Conservation (phyloP, 106 monocot genomes). For the Iris macrosiphon region DNA sequence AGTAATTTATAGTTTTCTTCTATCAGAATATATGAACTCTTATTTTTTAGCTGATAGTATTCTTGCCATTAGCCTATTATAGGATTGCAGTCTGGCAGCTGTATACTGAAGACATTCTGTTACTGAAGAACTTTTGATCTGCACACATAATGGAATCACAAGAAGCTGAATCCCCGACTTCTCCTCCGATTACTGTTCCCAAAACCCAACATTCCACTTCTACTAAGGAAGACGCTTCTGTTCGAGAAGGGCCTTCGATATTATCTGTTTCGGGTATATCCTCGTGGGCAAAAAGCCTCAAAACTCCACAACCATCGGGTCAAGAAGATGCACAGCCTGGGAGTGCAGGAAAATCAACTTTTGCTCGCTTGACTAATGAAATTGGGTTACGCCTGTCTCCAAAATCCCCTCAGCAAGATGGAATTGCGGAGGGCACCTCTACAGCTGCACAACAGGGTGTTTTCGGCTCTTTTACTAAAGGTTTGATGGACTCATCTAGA, state of each 20-base stretch:
- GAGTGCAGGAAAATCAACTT: slow-evolving; percentile 63
- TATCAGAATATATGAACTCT: too few relatives aligned
- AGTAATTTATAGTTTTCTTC: too few relatives aligned
- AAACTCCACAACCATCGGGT: slow-evolving; percentile 46
- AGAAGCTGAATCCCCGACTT: slow-evolving; percentile 4
- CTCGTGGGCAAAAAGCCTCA: slow-evolving; percentile 83
- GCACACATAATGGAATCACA: slow-evolving; percentile 9
- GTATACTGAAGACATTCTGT: too few relatives aligned
- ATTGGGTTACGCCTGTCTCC: slow-evolving; percentile 63
- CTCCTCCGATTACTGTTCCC: slow-evolving; percentile 10
- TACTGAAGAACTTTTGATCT: slow-evolving; percentile 1
- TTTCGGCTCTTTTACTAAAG: slow-evolving; percentile 83
- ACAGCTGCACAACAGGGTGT: slow-evolving; percentile 48
- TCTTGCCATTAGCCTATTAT: too few relatives aligned
- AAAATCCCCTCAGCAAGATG: slow-evolving; percentile 44
- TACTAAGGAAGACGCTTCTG: slow-evolving; percentile 25
- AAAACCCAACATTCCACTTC: slow-evolving; percentile 19
- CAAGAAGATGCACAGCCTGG: slow-evolving; percentile 50
- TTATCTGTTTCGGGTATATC: slow-evolving; percentile 70
- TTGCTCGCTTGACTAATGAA: slow-evolving; percentile 78
- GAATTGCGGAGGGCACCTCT: slow-evolving; percentile 29
- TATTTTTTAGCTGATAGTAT: too few relatives aligned
- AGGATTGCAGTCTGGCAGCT: too few relatives aligned
- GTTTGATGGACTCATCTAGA: slow-evolving; percentile 85
- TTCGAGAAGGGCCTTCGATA: slow-evolving; percentile 33